These are phyloP conservation scores for Geotrichum candidum DNA, from an alignment of 1,139 yeast genomes.

Conservation along the genomic window DNA sequence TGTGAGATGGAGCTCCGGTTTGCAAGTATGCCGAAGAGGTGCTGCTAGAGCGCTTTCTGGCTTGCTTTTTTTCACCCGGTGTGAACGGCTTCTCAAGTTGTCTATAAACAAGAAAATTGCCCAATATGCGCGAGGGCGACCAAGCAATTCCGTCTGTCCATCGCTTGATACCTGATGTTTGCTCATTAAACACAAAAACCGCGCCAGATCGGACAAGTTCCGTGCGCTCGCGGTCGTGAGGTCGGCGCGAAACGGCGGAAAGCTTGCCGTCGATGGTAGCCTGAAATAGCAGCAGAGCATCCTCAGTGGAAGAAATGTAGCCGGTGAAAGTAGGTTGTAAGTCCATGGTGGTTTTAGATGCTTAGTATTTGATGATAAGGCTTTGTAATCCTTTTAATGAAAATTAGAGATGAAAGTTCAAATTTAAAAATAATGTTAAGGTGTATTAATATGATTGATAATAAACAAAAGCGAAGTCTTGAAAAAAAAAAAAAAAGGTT, in stretches of 20 bases:
- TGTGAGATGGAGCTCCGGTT: constrained; percentile 1
- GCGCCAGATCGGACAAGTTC: constrained; percentile 67
- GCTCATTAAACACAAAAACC: constrained; percentile 80
- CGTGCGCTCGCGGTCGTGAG: constrained; percentile 71
- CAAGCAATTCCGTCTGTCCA: constrained; percentile 95
- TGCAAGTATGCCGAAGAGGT: not conserved
- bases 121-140: constrained; percentile 85
- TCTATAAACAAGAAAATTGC: constrained; percentile 75
- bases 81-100: constrained; percentile 59
- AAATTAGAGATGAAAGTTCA: not conserved
- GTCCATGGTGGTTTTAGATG: constrained; percentile 19
- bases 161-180: constrained; percentile 73
- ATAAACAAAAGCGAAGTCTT: not conserved
- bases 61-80: constrained; percentile 38
- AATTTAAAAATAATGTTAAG: not conserved
- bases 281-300: constrained; percentile 77
- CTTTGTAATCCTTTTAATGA: not conserved
- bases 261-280: constrained; percentile 61
- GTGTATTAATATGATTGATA: not conserved
- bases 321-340: constrained; percentile 64
- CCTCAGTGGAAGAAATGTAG: constrained; percentile 73
- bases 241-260: constrained; percentile 67
- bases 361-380: not conserved
- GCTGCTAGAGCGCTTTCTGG: constrained; percentile 23
- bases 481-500: not conserved